A percentile compares a stretch with the other conserved stretches of the same genome.
phyloP scores from a whole-genome alignment of 495 filamentous ascomycete species.

The Parathielavia appendiculata region DNA sequence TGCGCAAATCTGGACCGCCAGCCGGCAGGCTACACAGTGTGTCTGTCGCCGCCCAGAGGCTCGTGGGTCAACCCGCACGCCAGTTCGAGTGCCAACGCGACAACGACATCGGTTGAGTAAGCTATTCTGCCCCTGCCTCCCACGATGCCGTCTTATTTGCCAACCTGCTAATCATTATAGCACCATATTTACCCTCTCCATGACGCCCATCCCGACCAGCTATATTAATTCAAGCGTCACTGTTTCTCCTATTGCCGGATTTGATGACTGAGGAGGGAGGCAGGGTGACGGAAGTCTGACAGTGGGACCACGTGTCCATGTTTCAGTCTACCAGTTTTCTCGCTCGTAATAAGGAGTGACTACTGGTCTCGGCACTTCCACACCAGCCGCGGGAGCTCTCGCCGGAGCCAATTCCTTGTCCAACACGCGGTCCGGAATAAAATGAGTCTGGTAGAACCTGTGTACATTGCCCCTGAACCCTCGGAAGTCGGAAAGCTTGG shows the following conservation, averaged over 20 bases:
- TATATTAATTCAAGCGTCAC: background rate
- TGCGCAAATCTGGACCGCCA: background rate
- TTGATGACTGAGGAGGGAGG: background rate
- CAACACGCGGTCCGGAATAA: slow-evolving; percentile 1
- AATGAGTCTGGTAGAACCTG: background rate
- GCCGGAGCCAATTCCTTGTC: slow-evolving; percentile 3
- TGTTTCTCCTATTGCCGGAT: background rate
- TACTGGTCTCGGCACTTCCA: background rate
- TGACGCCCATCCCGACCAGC: background rate
- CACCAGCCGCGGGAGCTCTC: background rate
- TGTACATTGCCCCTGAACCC: background rate
- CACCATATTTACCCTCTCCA: background rate
- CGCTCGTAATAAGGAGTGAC: background rate
- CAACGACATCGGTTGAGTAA: background rate
- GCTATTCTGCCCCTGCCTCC: background rate
- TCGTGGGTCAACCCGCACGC: background rate
- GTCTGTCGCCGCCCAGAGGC: background rate
- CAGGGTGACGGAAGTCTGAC: too few species aligned
- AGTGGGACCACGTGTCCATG: too few species aligned
- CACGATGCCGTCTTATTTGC: background rate
- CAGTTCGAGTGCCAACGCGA: background rate
- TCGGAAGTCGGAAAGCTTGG: background rate
- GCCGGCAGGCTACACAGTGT: background rate
- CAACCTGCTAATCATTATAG: background rate
- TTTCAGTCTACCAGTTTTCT: too few species aligned